These are phyloP conservation scores for Fusarium siculi DNA, from an alignment of 2,329 filamentous ascomycete genomes.

Conservation along the genomic window DNA sequence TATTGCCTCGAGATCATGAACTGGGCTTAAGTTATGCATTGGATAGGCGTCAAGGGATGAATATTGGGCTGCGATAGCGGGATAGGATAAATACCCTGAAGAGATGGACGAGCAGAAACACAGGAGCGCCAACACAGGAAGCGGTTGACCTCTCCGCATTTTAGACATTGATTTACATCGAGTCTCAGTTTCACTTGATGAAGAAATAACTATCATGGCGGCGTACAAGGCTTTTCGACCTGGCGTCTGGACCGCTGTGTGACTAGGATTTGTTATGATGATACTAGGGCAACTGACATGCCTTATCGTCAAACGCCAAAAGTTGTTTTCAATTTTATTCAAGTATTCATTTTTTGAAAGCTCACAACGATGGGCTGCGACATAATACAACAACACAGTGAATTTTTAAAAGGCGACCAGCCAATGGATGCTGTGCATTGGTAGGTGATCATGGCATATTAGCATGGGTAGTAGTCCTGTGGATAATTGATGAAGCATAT, in stretches of 20 bases:
- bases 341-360: neutral
- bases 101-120: conserved; percentile 10
- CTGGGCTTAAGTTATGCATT: conserved; percentile 17
- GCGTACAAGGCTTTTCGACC: conserved; percentile 2
- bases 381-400: neutral
- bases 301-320: neutral
- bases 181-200: conserved; percentile 8
- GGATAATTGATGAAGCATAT: neutral
- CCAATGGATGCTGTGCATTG: neutral
- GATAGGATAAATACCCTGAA: conserved; percentile 36
- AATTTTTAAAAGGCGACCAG: neutral
- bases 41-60: conserved; percentile 35
- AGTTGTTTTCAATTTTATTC: neutral
- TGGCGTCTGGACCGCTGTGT: neutral
- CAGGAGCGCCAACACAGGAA: conserved; percentile 3
- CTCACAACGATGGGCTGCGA: neutral
- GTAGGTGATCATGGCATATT: neutral
- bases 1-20: neutral
- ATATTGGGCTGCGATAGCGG: conserved; percentile 10
- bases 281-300: conserved; percentile 17
- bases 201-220: neutral
- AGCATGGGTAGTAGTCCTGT: neutral
- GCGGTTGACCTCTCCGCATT: neutral
- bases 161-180: conserved; percentile 11
- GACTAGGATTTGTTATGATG: neutral